Conservation (phyloP, 176 grass and related monocot species). For the Lolium rigidum region DNA sequence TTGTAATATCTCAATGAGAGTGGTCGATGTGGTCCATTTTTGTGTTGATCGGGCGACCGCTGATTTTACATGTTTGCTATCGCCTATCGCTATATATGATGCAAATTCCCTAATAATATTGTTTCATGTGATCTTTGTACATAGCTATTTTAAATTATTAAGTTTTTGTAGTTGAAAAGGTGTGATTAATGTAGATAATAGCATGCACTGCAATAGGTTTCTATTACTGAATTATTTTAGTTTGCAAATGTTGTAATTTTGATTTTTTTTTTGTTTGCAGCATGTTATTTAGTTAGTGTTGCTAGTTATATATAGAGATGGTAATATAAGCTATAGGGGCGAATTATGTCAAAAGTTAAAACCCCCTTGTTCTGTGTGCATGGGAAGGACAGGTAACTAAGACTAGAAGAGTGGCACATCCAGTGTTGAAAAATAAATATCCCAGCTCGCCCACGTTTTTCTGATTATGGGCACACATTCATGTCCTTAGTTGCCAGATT, state of each 20-base stretch:
- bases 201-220: neutral
- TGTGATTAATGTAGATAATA: neutral
- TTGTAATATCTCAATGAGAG: neutral
- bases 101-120: slow-evolving; percentile 11
- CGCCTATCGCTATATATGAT: slow-evolving; percentile 6
- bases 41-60: neutral
- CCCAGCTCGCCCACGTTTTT: neutral
- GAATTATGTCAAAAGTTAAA: slow-evolving; percentile 3
- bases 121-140: slow-evolving; percentile 1
- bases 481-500: neutral
- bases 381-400: neutral
- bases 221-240: neutral
- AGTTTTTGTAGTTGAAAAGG: neutral
- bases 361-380: neutral
- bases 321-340: neutral
- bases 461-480: neutral
- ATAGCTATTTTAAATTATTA: slow-evolving; percentile 22
- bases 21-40: neutral
- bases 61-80: slow-evolving; percentile 11
- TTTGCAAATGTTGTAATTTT: neutral
- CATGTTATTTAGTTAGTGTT: neutral
- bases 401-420: neutral
- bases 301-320: neutral
- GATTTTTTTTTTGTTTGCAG: neutral
- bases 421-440: neutral